phyloP scores from a whole-genome alignment of 345 rosid genomes.

The Noccaea bulbosa region DNA sequence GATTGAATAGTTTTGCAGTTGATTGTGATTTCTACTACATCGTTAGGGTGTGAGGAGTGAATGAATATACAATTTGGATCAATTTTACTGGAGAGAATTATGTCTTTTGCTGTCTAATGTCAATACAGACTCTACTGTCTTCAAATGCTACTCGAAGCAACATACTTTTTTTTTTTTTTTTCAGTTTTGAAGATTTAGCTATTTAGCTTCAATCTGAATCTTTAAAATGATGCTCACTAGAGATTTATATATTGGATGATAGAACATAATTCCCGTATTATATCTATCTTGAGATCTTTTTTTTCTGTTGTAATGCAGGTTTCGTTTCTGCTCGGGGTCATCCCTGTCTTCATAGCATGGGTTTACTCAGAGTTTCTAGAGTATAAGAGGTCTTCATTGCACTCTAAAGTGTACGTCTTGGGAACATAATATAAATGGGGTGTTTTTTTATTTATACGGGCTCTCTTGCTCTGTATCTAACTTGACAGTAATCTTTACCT shows the following conservation, averaged over 20 bases:
- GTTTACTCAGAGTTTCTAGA: conserved; percentile 81
- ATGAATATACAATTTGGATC: background rate
- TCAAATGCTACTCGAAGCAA: conserved; percentile 5
- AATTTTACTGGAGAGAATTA: no score
- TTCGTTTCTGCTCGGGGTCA: conserved; percentile 82
- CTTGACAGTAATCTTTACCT: background rate
- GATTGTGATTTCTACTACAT: conserved; percentile 18
- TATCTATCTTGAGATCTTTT: background rate
- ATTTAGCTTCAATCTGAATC: background rate
- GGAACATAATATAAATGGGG: background rate
- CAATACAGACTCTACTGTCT: no score
- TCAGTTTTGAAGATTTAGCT: background rate
- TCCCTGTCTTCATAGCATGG: conserved; percentile 85
- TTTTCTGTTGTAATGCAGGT: conserved; percentile 55
- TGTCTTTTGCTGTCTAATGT: no score
- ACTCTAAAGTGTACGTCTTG: conserved; percentile 75
- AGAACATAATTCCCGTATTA: background rate
- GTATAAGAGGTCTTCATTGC: conserved; percentile 59
- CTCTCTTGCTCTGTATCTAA: background rate
- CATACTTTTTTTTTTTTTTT: background rate
- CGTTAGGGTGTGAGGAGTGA: conserved; percentile 8
- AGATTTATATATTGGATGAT: background rate
- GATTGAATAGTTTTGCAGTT: background rate
- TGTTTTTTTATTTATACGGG: background rate
- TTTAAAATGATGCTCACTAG: background rate